Evolutionary conservation across 352 stramenopile genomes (phyloP).

Genomic region (Pythium folliculosum): DNA sequence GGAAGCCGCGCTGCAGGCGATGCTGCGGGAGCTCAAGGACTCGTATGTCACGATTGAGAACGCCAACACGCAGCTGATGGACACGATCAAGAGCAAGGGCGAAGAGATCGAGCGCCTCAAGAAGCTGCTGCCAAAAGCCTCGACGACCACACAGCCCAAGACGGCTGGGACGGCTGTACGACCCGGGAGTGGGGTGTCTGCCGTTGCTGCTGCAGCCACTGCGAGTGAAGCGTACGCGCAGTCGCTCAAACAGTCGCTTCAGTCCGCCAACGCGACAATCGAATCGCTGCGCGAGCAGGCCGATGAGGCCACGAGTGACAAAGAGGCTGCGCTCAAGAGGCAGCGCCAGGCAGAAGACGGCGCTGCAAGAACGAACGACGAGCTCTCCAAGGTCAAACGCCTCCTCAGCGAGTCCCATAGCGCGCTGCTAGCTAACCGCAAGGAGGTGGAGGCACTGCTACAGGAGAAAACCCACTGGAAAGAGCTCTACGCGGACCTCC

Average conservation of each 20-base stretch:
- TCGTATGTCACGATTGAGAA: slow-evolving; percentile 53
- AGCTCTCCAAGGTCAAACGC: slow-evolving; percentile 44
- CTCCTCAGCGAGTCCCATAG: slow-evolving; percentile 52
- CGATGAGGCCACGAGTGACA: slow-evolving; percentile 37
- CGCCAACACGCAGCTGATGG: slow-evolving; percentile 55
- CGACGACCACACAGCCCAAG: not conserved
- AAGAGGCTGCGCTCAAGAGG: slow-evolving; percentile 32
- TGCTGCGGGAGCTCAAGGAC: slow-evolving; percentile 50
- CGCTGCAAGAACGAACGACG: slow-evolving; percentile 33
- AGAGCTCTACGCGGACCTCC: slow-evolving; percentile 42
- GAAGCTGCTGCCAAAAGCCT: slow-evolving; percentile 43
- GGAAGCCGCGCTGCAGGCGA: slow-evolving; percentile 46
- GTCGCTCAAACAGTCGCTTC: slow-evolving; percentile 50
- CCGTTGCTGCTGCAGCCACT: not conserved
- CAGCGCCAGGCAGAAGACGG: slow-evolving; percentile 38
- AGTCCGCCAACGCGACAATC: slow-evolving; percentile 36
- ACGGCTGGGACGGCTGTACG: not conserved
- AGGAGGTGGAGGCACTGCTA: slow-evolving; percentile 32
- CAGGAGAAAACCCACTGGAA: slow-evolving; percentile 42
- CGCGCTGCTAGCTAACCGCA: slow-evolving; percentile 41
- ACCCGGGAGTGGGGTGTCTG: slow-evolving; percentile 12
- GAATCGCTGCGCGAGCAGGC: slow-evolving; percentile 44
- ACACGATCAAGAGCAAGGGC: slow-evolving; percentile 41
- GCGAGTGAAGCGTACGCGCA: slow-evolving; percentile 35
- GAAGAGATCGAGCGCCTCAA: slow-evolving; percentile 54